Conservation (phyloP, 2,329 filamentous ascomycete species). For the Colletotrichum endophyticum region DNA sequence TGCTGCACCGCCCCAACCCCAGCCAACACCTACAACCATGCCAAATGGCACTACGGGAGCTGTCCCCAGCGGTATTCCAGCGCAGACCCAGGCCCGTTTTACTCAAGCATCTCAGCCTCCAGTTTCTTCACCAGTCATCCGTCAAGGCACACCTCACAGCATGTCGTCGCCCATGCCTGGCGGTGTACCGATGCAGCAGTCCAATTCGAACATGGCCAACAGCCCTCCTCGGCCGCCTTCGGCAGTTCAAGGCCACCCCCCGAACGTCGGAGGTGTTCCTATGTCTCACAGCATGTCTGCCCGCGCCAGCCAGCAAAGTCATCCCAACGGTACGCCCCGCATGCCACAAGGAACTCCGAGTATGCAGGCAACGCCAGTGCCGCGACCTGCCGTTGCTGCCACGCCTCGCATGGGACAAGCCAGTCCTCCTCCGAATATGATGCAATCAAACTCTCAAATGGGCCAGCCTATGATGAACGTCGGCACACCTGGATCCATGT, state of each 20-base stretch:
- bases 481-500: slow-evolving; percentile 31
- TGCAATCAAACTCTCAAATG: slow-evolving; percentile 62
- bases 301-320: slow-evolving; percentile 70
- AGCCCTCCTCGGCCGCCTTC: slow-evolving; percentile 72
- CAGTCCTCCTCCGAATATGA: slow-evolving; percentile 65
- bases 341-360: slow-evolving; percentile 67
- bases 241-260: slow-evolving; percentile 62
- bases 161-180: slow-evolving; percentile 71
- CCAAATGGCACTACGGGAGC: slow-evolving; percentile 37
- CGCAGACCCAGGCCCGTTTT: slow-evolving; percentile 52
- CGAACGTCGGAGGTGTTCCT: slow-evolving; percentile 56
- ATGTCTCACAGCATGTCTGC: slow-evolving; percentile 69
- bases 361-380: slow-evolving; percentile 66
- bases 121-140: slow-evolving; percentile 70
- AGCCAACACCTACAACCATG: slow-evolving; percentile 40
- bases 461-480: slow-evolving; percentile 56
- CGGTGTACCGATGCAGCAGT: slow-evolving; percentile 67
- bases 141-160: slow-evolving; percentile 68
- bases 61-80: slow-evolving; percentile 44
- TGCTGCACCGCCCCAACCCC: slow-evolving; percentile 28
- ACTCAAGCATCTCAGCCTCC: slow-evolving; percentile 65
- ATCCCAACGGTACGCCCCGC: slow-evolving; percentile 66
- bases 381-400: slow-evolving; percentile 52
- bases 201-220: slow-evolving; percentile 70
- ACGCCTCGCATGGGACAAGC: slow-evolving; percentile 69